Evolutionary conservation across 75 land plant genomes (phyloP).

Genomic region (Pinus tabuliformis): DNA sequence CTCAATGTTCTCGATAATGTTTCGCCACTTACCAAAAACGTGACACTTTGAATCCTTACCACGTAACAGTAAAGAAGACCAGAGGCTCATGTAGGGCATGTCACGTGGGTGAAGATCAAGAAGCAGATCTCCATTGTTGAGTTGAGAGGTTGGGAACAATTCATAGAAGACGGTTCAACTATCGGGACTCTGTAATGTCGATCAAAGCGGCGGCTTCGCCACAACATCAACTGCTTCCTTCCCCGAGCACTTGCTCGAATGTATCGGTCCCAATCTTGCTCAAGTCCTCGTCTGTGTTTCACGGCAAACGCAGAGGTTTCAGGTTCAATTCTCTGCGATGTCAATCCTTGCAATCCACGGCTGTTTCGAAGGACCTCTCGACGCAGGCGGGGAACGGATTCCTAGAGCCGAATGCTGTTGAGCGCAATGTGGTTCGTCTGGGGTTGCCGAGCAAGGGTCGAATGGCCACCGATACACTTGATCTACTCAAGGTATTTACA

Average conservation of each 20-base stretch:
- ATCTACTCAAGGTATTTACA: conserved; percentile 69
- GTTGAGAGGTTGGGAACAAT: too few relatives aligned
- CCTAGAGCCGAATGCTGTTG: background rate
- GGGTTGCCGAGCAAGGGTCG: conserved; percentile 98
- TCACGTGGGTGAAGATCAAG: too few relatives aligned
- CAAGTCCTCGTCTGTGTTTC: background rate
- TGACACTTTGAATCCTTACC: too few relatives aligned
- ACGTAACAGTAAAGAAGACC: too few relatives aligned
- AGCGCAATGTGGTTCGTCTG: conserved; percentile 67
- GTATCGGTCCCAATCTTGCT: background rate
- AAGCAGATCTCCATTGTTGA: too few relatives aligned
- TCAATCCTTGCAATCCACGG: background rate
- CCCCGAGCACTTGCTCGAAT: background rate
- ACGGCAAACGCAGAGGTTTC: background rate
- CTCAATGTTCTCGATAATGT: too few relatives aligned
- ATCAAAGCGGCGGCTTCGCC: background rate
- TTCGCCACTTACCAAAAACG: too few relatives aligned
- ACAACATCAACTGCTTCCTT: background rate
- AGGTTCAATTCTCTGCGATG: conserved; percentile 2
- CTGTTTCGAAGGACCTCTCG: background rate
- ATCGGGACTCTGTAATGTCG: too few relatives aligned
- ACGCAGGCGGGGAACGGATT: background rate
- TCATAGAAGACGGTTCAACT: too few relatives aligned
- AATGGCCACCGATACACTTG: conserved; percentile 86
- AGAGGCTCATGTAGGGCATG: too few relatives aligned